Base-by-base conservation (phyloP, 75 land plant species). In the Adiantum capillusveneris region DNA sequence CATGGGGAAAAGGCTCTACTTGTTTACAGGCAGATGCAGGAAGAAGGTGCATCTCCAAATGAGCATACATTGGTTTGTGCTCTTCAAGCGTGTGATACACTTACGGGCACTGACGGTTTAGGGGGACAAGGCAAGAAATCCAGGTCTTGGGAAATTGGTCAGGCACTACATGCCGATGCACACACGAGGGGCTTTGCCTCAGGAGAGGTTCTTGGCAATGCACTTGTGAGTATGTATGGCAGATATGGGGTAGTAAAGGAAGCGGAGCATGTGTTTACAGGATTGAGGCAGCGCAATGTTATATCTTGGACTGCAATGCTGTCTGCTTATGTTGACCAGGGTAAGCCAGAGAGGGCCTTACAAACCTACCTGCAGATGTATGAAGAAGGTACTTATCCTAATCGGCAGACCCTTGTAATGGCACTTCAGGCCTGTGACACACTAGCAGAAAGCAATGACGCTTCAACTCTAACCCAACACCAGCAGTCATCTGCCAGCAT, bases 161-260 rank as follows among this genome's bases (percentile, higher is more conserved):
- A 53, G 28, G 55, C 55, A 26, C 28, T 53, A 24, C 55, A 53
- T 53, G 25, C 29, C 9, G 55, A 53, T 53, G 55, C 55, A 24
- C 14, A 26, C 14, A 53, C 14, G 28, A 53, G 3, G 14, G 28
- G 55, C 13, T 53, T 53, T 26, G 28, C 55, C 5, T 25, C 28
- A 24, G 29, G 25, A 11, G 29, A 25, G 14, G 7, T 53, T 53
- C 25, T 53, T 22, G 55, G 55, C 24, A 53, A 24, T 53, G 28
- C 28, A 7, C 55, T 53, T 18, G 29, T 53, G 55, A 53, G 28
- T 7, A 24, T 53, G 55, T 53, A 53, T 53, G 55, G 55, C 55
- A 24, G 3, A 22, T 25, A 24, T 53, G 55, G 55, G 16, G 16
- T 24, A 24, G 5, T 53, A 2, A 2, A 19, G 5, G 55, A 53